Percentiles rank a stretch among this genome's conserved stretches.
phyloP scores from a whole-genome alignment of 495 filamentous ascomycete genomes.

The Aspergillus bertholletiae region DNA sequence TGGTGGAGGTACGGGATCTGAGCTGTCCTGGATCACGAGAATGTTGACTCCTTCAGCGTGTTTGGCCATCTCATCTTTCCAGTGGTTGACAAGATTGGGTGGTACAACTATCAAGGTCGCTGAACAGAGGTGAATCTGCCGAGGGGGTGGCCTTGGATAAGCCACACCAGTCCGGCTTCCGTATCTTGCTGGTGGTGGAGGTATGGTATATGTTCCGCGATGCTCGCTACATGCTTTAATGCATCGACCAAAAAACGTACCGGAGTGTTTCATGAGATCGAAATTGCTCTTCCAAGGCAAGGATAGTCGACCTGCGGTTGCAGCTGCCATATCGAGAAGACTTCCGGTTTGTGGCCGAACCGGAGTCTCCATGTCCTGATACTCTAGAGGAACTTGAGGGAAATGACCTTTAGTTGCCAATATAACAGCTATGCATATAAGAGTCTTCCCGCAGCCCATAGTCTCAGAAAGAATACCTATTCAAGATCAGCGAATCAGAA shows the following conservation, averaged over 20 bases:
- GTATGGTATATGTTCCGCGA: constrained; percentile 52
- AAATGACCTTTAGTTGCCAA: constrained; percentile 73
- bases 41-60: constrained; percentile 69
- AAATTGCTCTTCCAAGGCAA: constrained; percentile 68
- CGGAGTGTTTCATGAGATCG: constrained; percentile 27
- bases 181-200: constrained; percentile 42
- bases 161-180: constrained; percentile 40
- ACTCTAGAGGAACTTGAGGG: constrained; percentile 60
- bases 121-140: constrained; percentile 58
- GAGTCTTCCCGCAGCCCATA: constrained; percentile 80
- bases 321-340: constrained; percentile 69
- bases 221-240: constrained; percentile 52
- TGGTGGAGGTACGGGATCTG: constrained; percentile 55
- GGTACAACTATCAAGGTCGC: constrained; percentile 59
- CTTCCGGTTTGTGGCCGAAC: constrained; percentile 45
- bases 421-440: constrained; percentile 81
- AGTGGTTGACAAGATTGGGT: constrained; percentile 52
- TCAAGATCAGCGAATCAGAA: neutral
- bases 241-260: constrained; percentile 44
- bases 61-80: constrained; percentile 56
- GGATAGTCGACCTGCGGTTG: constrained; percentile 58
- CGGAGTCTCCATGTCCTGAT: constrained; percentile 42
- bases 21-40: constrained; percentile 49
- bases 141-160: constrained; percentile 33
- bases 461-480: constrained; percentile 49